These are phyloP conservation scores for Aspergillus pseudoglaucus DNA, from an alignment of 2,329 filamentous ascomycete genomes.

Conservation along the genomic window DNA sequence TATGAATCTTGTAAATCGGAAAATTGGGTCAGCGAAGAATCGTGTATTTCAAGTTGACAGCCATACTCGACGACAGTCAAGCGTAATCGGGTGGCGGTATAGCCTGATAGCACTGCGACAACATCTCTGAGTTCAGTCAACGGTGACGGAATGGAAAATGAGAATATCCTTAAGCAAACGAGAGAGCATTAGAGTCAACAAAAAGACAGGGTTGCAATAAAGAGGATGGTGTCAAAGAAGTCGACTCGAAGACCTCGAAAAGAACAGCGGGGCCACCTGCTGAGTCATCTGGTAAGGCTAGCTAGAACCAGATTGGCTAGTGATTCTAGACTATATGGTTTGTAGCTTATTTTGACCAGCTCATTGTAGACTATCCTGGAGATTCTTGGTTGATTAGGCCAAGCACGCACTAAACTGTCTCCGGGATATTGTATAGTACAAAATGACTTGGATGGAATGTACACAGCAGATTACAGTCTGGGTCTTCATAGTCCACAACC, in stretches of 20 bases:
- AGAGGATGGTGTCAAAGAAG: neutral
- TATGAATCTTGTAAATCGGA: neutral
- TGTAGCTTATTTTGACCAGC: too few species aligned
- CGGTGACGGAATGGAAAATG: neutral
- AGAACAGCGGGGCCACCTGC: neutral
- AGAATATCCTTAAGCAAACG: neutral
- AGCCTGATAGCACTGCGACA: neutral
- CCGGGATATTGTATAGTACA: too few species aligned
- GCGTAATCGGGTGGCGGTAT: neutral
- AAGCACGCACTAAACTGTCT: too few species aligned
- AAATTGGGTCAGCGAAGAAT: neutral
- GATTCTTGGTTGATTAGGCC: too few species aligned
- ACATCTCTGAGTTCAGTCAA: neutral
- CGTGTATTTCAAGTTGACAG: neutral
- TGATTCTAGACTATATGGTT: too few species aligned
- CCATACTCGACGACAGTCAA: neutral
- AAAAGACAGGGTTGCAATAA: neutral
- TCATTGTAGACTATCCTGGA: too few species aligned
- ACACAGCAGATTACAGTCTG: too few species aligned
- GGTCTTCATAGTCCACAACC: too few species aligned
- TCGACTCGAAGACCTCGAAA: neutral
- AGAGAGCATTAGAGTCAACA: neutral
- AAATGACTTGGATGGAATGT: too few species aligned
- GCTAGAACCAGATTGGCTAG: too few species aligned
- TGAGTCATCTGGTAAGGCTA: neutral